phyloP scores from a whole-genome alignment of 2,329 filamentous ascomycete genomes.

The Byssoonygena ceratinophila region DNA sequence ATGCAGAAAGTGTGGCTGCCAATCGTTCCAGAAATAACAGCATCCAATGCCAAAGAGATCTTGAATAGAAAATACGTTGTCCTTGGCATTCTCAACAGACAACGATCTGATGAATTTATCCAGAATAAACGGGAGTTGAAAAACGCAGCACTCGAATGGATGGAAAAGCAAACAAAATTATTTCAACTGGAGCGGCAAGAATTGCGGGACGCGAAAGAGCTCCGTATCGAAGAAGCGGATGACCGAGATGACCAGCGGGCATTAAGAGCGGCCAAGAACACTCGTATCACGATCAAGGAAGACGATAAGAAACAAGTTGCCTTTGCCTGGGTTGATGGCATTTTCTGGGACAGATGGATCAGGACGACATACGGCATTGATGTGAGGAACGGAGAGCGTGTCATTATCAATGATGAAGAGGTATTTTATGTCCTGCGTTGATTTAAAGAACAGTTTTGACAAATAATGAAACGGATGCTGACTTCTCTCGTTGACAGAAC shows the following conservation, averaged over 20 bases:
- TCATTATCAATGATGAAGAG: slow-evolving; percentile 95
- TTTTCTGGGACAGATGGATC: slow-evolving; percentile 97
- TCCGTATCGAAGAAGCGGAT: slow-evolving; percentile 91
- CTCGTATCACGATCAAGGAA: slow-evolving; percentile 82
- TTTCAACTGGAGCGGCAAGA: slow-evolving; percentile 92
- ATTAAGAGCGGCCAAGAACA: slow-evolving; percentile 75
- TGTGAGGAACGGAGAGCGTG: slow-evolving; percentile 71
- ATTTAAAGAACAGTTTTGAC: neutral
- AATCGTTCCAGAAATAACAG: slow-evolving; percentile 86
- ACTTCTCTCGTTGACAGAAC: slow-evolving; percentile 47
- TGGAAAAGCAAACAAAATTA: slow-evolving; percentile 84
- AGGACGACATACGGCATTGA: slow-evolving; percentile 90
- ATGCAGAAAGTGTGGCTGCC: slow-evolving; percentile 96
- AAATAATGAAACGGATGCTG: neutral
- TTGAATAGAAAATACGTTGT: slow-evolving; percentile 96
- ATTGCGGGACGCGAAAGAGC: slow-evolving; percentile 83
- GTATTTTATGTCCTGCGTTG: slow-evolving; percentile 49
- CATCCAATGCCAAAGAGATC: slow-evolving; percentile 82
- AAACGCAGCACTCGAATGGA: slow-evolving; percentile 92
- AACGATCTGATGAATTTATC: slow-evolving; percentile 67
- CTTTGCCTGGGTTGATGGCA: slow-evolving; percentile 94
- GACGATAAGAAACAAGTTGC: slow-evolving; percentile 77
- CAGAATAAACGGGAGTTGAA: slow-evolving; percentile 81
- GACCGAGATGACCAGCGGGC: slow-evolving; percentile 85
- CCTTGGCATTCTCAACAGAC: slow-evolving; percentile 72